Evolutionary conservation across 306 rosid genomes (phyloP).

Genomic region (Acacia melanoxylon): DNA sequence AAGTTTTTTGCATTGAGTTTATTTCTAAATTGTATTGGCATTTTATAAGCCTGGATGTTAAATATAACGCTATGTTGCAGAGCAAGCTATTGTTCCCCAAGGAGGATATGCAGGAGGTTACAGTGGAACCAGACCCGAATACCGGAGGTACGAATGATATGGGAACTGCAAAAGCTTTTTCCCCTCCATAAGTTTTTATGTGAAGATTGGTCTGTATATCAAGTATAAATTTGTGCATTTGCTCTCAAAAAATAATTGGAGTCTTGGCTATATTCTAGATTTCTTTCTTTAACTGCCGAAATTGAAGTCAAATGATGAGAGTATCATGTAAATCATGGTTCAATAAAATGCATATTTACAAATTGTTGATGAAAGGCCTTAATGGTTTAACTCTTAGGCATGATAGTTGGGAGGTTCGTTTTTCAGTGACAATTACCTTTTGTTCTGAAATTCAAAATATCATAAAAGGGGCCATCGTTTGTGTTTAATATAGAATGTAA

Average conservation of each 20-base stretch:
- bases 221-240: constrained; percentile 22
- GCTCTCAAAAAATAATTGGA: constrained; percentile 1
- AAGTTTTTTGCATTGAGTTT: constrained; percentile 17
- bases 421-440: background rate
- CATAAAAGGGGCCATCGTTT: background rate
- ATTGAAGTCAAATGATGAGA: background rate
- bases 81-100: constrained; percentile 64
- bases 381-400: background rate
- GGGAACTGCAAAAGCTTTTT: background rate
- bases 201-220: background rate
- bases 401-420: background rate
- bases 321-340: background rate
- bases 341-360: background rate
- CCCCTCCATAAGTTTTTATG: background rate
- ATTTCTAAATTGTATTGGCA: background rate
- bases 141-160: constrained; percentile 52
- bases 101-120: constrained; percentile 65
- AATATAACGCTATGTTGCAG: constrained; percentile 47
- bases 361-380: background rate
- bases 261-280: background rate
- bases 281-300: background rate
- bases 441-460: background rate
- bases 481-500: background rate
- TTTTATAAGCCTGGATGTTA: constrained; percentile 3
- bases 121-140: constrained; percentile 45